Percentiles rank a stretch among this genome's conserved stretches.
Evolutionary conservation across 306 rosid species (phyloP).

Genomic region (Delonix regia): DNA sequence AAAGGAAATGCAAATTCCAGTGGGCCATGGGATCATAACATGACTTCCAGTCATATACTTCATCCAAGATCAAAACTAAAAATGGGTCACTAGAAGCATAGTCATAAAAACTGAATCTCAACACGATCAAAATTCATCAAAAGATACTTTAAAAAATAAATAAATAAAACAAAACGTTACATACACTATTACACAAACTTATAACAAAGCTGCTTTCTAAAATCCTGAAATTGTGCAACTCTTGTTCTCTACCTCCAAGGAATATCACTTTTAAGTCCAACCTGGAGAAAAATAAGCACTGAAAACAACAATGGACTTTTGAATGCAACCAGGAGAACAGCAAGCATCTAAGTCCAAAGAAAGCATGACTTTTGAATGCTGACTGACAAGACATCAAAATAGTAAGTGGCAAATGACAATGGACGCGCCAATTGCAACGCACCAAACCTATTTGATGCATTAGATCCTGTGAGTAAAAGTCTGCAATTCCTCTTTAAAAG

Average conservation of each 20-base stretch:
- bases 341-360: background rate
- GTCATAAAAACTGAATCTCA: background rate
- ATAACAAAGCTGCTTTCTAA: background rate
- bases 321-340: too few relatives aligned
- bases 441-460: background rate
- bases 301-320: too few relatives aligned
- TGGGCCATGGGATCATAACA: background rate
- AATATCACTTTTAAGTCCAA: too few relatives aligned
- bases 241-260: too few relatives aligned
- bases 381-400: background rate
- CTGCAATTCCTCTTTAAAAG: background rate
- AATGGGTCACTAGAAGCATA: background rate
- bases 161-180: background rate
- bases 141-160: background rate
- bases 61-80: background rate
- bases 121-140: background rate
- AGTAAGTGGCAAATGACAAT: background rate
- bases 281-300: background rate
- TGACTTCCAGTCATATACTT: background rate
- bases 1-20: background rate
- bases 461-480: background rate
- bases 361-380: background rate
- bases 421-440: background rate
- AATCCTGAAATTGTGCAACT: background rate
- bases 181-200: background rate